phyloP scores from a whole-genome alignment of 441 rosid species.

The Mallotus japonicus region DNA sequence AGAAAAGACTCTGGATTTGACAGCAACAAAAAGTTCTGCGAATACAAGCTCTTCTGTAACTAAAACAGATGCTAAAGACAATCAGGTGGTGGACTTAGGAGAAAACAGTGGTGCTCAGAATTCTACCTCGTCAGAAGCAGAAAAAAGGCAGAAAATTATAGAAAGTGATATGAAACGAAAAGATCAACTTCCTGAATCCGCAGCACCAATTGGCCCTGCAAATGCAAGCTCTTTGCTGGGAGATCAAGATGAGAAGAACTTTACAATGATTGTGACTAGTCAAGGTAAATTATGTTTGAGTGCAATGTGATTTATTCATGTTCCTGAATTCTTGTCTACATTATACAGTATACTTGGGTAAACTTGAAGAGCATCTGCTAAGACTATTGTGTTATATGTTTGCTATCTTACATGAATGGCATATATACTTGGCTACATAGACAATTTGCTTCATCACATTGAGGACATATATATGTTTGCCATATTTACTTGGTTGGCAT shows the following conservation, averaged over 20 bases:
- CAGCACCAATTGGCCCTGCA: constrained; percentile 11
- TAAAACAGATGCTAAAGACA: constrained; percentile 1
- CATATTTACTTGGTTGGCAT: background rate
- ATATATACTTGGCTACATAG: background rate
- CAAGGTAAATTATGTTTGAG: constrained; percentile 27
- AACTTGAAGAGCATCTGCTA: background rate
- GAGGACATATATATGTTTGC: background rate
- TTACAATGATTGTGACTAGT: constrained; percentile 14
- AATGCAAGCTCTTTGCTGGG: constrained; percentile 17
- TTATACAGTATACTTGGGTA: constrained; percentile 5
- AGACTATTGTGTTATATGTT: background rate
- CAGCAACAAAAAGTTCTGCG: constrained; percentile 9
- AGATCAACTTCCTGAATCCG: constrained; percentile 12
- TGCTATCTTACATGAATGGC: background rate
- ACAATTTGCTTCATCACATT: background rate
- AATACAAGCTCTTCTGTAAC: constrained; percentile 13
- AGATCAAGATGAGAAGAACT: constrained; percentile 23
- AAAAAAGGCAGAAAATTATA: constrained; percentile 20
- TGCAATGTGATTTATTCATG: background rate
- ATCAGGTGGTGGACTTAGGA: constrained; percentile 15
- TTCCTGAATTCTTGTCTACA: background rate
- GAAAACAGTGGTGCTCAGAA: background rate
- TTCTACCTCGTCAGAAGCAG: constrained; percentile 10
- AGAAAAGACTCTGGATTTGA: constrained; percentile 13
- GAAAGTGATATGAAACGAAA: constrained; percentile 22